Percentiles rank a stretch among this genome's conserved stretches.
phyloP scores from a whole-genome alignment of 2,329 filamentous ascomycete species.

The Onygenales sp. region DNA sequence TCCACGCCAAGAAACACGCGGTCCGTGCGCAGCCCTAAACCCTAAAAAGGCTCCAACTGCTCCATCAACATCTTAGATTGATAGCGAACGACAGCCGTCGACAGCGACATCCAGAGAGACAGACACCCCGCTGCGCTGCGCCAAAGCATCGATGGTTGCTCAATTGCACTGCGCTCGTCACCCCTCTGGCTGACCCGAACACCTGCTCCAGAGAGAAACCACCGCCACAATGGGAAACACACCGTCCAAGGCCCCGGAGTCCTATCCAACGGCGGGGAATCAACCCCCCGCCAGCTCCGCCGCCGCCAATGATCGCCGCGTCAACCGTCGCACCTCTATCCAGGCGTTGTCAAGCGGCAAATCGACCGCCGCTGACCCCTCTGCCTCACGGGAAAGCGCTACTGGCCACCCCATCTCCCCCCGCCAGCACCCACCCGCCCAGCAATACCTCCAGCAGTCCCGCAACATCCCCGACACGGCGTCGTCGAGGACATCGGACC shows the following conservation, averaged over 20 bases:
- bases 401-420: constrained; percentile 29
- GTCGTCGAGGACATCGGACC: constrained; percentile 5
- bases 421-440: constrained; percentile 25
- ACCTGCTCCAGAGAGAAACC: too few species aligned
- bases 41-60: neutral
- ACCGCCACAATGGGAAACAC: constrained; percentile 37
- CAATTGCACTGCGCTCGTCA: too few species aligned
- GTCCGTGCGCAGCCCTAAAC: neutral
- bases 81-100: too few species aligned
- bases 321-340: constrained; percentile 31
- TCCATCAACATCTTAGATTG: too few species aligned
- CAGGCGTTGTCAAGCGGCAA: constrained; percentile 28
- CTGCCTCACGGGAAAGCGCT: constrained; percentile 34
- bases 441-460: constrained; percentile 27
- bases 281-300: constrained; percentile 8
- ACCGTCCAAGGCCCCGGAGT: constrained; percentile 34
- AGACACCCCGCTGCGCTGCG: too few species aligned
- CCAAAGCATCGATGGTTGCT: too few species aligned
- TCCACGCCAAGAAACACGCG: neutral
- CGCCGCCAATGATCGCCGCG: constrained; percentile 23
- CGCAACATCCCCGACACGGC: constrained; percentile 26
- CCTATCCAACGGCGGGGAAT: constrained; percentile 19
- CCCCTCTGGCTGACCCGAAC: neutral
- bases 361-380: constrained; percentile 33
- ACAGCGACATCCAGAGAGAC: too few species aligned